A percentile compares a stretch with the other conserved stretches of the same genome.
Conservation (phyloP, 2,329 filamentous ascomycete species). For the Monilinia aucupariae region DNA sequence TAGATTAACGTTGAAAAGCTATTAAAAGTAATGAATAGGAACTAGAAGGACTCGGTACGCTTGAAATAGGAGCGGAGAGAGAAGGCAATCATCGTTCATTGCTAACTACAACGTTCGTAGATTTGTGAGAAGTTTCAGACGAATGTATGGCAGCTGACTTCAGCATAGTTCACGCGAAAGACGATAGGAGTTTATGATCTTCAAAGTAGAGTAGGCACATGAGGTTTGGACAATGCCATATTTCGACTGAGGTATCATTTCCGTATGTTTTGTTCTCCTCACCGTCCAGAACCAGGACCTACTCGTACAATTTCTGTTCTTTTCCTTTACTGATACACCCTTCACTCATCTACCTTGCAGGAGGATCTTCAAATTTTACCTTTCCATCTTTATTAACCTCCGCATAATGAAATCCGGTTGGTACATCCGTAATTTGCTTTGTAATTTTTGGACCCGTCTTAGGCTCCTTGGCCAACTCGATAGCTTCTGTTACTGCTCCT, state of each 20-base stretch:
- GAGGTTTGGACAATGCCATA: background rate
- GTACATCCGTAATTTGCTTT: constrained; percentile 35
- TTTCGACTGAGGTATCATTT: background rate
- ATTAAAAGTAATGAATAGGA: background rate
- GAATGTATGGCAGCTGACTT: background rate
- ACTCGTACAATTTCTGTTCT: constrained; percentile 7
- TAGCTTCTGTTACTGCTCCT: constrained; percentile 58
- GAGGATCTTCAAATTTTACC: constrained; percentile 47
- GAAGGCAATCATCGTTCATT: too few species aligned
- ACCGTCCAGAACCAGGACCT: background rate
- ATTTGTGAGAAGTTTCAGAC: background rate
- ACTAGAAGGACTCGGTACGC: too few species aligned
- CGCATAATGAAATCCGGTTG: constrained; percentile 50
- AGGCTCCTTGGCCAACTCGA: constrained; percentile 44
- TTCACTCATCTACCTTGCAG: constrained; percentile 19
- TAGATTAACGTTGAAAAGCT: background rate
- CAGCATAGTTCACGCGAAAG: background rate
- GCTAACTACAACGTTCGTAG: background rate
- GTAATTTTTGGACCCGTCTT: constrained; percentile 32
- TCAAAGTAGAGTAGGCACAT: background rate
- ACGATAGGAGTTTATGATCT: background rate
- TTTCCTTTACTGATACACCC: background rate
- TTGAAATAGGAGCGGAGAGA: too few species aligned
- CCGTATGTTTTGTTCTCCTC: constrained; percentile 1
- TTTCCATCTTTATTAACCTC: constrained; percentile 56